Evolutionary conservation across 768 basidiomycete species (phyloP).

Genomic region (Lactifluus volemus): DNA sequence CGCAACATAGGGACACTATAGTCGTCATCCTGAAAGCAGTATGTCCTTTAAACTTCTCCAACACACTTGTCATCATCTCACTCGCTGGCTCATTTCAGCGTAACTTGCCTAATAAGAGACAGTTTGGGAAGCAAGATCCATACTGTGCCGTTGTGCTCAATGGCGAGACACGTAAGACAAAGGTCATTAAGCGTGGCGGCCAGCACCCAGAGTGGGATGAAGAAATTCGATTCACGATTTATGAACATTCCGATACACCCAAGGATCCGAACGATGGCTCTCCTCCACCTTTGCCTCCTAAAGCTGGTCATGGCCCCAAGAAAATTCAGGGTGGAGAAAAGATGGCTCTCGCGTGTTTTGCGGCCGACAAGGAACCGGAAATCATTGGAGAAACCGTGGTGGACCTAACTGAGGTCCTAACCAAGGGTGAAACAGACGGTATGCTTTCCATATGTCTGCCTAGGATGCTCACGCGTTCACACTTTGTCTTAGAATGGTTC

Average conservation of each 20-base stretch:
- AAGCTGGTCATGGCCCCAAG: slow-evolving; percentile 34
- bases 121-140: slow-evolving; percentile 96
- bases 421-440: slow-evolving; percentile 97
- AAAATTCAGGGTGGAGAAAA: slow-evolving; percentile 62
- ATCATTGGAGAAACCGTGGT: slow-evolving; percentile 89
- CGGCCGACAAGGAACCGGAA: slow-evolving; percentile 94
- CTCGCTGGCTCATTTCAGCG: slow-evolving; percentile 37
- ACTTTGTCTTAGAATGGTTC: slow-evolving; percentile 78
- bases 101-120: slow-evolving; percentile 83
- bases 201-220: slow-evolving; percentile 99
- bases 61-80: not conserved
- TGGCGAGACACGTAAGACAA: slow-evolving; percentile 79
- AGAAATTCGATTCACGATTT: slow-evolving; percentile 86
- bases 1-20: slow-evolving; percentile 88
- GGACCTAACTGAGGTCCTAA: slow-evolving; percentile 82
- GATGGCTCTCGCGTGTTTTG: slow-evolving; percentile 83
- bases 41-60: slow-evolving; percentile 27
- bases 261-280: slow-evolving; percentile 23
- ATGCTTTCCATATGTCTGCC: slow-evolving; percentile 24
- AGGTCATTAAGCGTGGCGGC: slow-evolving; percentile 92
- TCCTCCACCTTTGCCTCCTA: slow-evolving; percentile 66
- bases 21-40: slow-evolving; percentile 93
- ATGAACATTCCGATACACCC: slow-evolving; percentile 53
- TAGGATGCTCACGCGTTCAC: slow-evolving; percentile 12
- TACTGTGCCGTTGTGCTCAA: slow-evolving; percentile 79